Conservation (phyloP, 2,329 filamentous ascomycete genomes). For the Aspergillus persii region DNA sequence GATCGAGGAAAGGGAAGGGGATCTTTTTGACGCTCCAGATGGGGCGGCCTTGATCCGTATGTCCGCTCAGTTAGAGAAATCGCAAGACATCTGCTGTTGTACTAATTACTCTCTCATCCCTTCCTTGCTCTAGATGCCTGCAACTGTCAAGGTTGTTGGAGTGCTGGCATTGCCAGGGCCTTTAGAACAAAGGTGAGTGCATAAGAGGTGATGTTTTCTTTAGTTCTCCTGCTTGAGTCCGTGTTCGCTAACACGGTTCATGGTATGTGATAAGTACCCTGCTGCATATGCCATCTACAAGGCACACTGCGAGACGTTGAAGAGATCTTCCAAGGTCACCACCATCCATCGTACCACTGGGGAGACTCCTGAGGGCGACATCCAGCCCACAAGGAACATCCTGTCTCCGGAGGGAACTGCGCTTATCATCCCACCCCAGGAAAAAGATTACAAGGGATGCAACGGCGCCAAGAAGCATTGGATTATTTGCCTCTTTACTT, state of each 20-base stretch:
- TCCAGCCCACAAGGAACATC: slow-evolving; percentile 13
- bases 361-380: not conserved
- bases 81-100: not conserved
- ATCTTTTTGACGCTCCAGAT: slow-evolving; percentile 54
- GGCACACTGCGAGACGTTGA: slow-evolving; percentile 44
- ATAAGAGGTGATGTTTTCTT: not conserved
- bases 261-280: slow-evolving; percentile 45
- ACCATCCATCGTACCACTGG: slow-evolving; percentile 4
- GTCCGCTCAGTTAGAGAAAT: slow-evolving; percentile 4
- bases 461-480: slow-evolving; percentile 43
- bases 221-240: not conserved
- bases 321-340: slow-evolving; percentile 12
- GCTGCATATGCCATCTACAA: slow-evolving; percentile 50
- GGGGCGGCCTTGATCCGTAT: slow-evolving; percentile 52
- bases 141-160: slow-evolving; percentile 58
- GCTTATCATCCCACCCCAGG: slow-evolving; percentile 53
- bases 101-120: not conserved
- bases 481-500: slow-evolving; percentile 61
- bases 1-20: slow-evolving; percentile 39
- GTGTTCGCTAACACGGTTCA: not conserved
- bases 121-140: slow-evolving; percentile 49
- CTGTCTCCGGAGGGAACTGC: slow-evolving; percentile 45
- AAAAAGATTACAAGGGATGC: slow-evolving; percentile 27
- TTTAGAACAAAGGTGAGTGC: slow-evolving; percentile 42
- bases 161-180: slow-evolving; percentile 54